Conservation (phyloP, 1,139 yeast genomes). For the Nakaseomyces nivariensis region DNA sequence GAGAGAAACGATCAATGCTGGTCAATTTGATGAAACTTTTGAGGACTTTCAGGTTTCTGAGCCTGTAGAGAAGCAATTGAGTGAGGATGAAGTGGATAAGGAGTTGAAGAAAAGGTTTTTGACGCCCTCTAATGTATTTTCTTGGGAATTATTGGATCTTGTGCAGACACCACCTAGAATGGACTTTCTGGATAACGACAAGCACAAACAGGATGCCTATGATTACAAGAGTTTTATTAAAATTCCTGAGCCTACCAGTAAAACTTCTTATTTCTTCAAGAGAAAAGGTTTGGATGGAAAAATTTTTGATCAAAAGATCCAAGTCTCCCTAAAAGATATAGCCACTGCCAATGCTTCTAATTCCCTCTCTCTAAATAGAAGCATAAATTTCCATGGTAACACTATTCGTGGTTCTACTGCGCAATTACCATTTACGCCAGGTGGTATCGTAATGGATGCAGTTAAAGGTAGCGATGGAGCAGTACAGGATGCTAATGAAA, state of each 20-base stretch:
- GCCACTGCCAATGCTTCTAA: conserved; percentile 51
- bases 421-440: conserved; percentile 86
- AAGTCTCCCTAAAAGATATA: conserved; percentile 39
- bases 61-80: not conserved
- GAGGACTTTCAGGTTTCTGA: not conserved
- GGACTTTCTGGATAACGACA: conserved; percentile 9
- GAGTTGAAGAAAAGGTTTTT: conserved; percentile 15
- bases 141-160: conserved; percentile 26
- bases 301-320: conserved; percentile 56
- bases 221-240: conserved; percentile 36
- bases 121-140: conserved; percentile 20
- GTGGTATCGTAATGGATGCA: conserved; percentile 51
- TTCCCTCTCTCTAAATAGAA: conserved; percentile 64
- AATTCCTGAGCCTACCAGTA: conserved; percentile 42
- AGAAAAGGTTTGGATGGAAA: conserved; percentile 69
- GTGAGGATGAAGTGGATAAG: not conserved
- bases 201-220: conserved; percentile 29
- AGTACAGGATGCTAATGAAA: conserved; percentile 3
- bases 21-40: not conserved
- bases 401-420: conserved; percentile 62
- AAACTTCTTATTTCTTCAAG: conserved; percentile 52
- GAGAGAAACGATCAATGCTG: not conserved
- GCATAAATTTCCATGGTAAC: conserved; percentile 52
- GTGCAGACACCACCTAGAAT: conserved; percentile 24
- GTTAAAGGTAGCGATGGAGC: conserved; percentile 6